Evolutionary conservation across 352 stramenopile species (phyloP), one percentile per base, ranked within the genome.

Genomic region (Blastocystis sp.): DNA sequence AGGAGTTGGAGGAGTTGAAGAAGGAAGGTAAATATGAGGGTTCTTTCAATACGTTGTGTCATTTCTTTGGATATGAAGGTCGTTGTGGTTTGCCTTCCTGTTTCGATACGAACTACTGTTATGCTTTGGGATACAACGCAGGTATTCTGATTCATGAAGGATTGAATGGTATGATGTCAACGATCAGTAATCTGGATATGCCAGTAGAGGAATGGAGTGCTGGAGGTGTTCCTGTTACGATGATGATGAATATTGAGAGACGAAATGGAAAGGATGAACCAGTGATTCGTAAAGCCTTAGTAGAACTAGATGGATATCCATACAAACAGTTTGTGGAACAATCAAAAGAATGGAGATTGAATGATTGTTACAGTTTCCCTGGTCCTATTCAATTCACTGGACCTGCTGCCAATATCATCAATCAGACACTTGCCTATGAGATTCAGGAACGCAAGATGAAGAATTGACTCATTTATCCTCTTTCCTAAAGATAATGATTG

Each of bases 161-260:
- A 12, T 63, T 88, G 39, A 91, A 80, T 65, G 88, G 88, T 0
- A 88, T 54, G 57, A 83, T 83, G 71, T 83, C 71, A 3, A 87
- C 65, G 14, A 87, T 87, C 67, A 67, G 77, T 29, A 87, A 87
- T 49, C 67, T 87, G 21, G 65, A 63, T 42, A 24, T 35, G 29
- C 81, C 87, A 21, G 81, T 90, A 46, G 86, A 91, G 51, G 74
- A 90, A 24, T 91, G 90, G 90, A 88, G 51, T 16, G 75, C 87
- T 49, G 90, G 90, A 43, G 90, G 90, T 52, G 88, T 90, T 49
- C 90, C 90, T 27, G 85, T 91, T 58, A 91, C 90, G 61, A 90
- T 89, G 80, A 91, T 91, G 90, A 91, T 90, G 58, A 89, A 91
- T 81, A 91, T 91, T 73, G 90, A 91, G 86, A 56, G 81, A 21